Evolutionary conservation across 1,284 basidiomycete genomes (phyloP).

Genomic region (Ceraceosorus guamensis): DNA sequence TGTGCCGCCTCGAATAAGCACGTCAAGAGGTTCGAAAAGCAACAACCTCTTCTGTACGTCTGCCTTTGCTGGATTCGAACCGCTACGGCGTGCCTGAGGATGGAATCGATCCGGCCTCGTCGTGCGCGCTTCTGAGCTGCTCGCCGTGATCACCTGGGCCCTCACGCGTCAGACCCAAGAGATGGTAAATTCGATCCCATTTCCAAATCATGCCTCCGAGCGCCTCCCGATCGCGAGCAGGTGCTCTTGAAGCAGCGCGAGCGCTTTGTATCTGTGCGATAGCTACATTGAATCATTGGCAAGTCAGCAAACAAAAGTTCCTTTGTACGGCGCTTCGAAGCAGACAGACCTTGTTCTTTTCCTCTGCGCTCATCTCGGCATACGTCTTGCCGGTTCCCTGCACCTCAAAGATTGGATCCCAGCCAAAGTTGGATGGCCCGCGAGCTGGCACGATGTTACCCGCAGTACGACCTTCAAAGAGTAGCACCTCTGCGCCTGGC

Average conservation of each 20-base stretch:
- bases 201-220: no score
- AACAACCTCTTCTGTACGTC: no score
- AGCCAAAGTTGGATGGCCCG: slow-evolving; percentile 70
- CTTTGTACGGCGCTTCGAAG: neutral
- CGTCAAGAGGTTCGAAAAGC: no score
- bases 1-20: no score
- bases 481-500: slow-evolving; percentile 23
- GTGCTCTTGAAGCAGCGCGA: slow-evolving; percentile 70
- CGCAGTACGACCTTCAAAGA: slow-evolving; percentile 88
- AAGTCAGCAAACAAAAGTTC: neutral
- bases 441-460: slow-evolving; percentile 79
- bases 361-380: slow-evolving; percentile 79
- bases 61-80: no score
- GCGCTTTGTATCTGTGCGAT: slow-evolving; percentile 80
- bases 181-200: no score
- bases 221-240: slow-evolving; percentile 51
- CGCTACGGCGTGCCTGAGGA: no score
- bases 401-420: slow-evolving; percentile 82
- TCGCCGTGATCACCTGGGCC: no score
- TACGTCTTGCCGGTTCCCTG: slow-evolving; percentile 66
- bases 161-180: no score
- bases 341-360: slow-evolving; percentile 62
- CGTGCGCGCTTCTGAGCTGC: no score
- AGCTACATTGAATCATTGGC: slow-evolving; percentile 6
- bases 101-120: no score